These are phyloP conservation scores for Populus euphratica DNA, from an alignment of 345 rosid genomes.

Conservation along the genomic window DNA sequence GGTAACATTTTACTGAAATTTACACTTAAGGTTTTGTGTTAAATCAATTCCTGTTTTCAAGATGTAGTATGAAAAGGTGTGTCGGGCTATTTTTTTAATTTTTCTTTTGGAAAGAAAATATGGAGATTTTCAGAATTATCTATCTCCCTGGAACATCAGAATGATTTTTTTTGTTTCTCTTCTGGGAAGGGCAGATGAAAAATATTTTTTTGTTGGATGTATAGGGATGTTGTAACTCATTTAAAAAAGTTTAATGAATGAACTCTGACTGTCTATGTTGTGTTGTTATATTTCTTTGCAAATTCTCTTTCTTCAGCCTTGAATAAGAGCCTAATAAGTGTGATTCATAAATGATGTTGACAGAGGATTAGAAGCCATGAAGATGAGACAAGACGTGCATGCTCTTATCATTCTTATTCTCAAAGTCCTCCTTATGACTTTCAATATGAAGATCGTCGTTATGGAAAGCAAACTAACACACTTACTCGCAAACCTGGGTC, in stretches of 20 bases:
- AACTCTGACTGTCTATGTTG: background rate
- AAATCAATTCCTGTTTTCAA: background rate
- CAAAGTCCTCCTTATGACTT: slow-evolving; percentile 98
- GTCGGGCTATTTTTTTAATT: background rate
- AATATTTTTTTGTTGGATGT: background rate
- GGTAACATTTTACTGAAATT: background rate
- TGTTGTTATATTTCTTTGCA: slow-evolving; percentile 9
- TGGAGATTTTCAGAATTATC: background rate
- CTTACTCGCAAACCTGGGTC: slow-evolving; percentile 91
- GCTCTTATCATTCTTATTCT: slow-evolving; percentile 95
- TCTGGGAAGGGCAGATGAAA: background rate
- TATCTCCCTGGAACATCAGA: too few species aligned
- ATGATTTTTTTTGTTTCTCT: background rate
- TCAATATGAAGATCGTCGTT: slow-evolving; percentile 87
- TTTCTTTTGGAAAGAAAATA: background rate
- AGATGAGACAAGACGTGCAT: slow-evolving; percentile 74
- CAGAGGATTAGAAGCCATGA: slow-evolving; percentile 62
- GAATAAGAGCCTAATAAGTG: slow-evolving; percentile 15
- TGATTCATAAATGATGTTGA: slow-evolving; percentile 29
- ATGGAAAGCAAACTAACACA: slow-evolving; percentile 62
- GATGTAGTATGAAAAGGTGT: background rate
- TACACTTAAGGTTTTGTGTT: background rate
- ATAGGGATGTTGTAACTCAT: background rate
- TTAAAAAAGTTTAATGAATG: background rate
- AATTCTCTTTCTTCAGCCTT: slow-evolving; percentile 15